Evolutionary conservation across 2,329 filamentous ascomycete genomes (phyloP).

Genomic region (Diaporthe citrichinensis): DNA sequence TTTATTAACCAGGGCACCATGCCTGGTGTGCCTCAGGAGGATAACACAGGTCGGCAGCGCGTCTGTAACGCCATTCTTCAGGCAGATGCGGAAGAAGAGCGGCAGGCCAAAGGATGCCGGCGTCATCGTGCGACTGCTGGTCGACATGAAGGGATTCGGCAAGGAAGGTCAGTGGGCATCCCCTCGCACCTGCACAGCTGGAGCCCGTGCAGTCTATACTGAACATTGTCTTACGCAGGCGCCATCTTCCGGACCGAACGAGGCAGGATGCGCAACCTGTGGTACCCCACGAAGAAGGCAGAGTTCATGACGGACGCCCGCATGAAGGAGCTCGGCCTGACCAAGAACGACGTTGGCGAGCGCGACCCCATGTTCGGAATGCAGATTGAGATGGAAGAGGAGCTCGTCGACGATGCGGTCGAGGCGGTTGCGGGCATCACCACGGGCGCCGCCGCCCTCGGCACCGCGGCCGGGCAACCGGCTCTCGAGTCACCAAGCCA

Average conservation of each 20-base stretch:
- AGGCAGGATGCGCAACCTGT: slow-evolving; percentile 55
- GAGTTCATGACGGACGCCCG: slow-evolving; percentile 54
- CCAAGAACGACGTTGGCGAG: slow-evolving; percentile 48
- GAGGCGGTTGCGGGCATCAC: slow-evolving; percentile 35
- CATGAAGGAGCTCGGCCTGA: slow-evolving; percentile 50
- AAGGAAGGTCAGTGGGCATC: slow-evolving; percentile 51
- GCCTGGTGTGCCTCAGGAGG: slow-evolving; percentile 48
- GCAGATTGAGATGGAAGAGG: slow-evolving; percentile 27
- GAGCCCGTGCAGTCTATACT: background rate
- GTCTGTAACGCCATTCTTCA: slow-evolving; percentile 45
- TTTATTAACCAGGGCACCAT: slow-evolving; percentile 45
- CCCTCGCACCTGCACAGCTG: background rate
- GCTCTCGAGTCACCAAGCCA: slow-evolving; percentile 7
- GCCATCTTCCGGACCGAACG: slow-evolving; percentile 52
- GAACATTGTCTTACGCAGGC: slow-evolving; percentile 43
- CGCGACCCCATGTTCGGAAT: slow-evolving; percentile 49
- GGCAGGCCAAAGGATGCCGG: slow-evolving; percentile 55
- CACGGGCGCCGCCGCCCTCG: background rate
- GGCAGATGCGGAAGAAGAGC: slow-evolving; percentile 55
- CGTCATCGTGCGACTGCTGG: slow-evolving; percentile 59
- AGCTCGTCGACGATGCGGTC: slow-evolving; percentile 36
- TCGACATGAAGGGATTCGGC: slow-evolving; percentile 57
- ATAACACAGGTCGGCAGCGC: slow-evolving; percentile 44
- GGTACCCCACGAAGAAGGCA: slow-evolving; percentile 51
- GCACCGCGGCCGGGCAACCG: background rate